Evolutionary conservation across 1,284 basidiomycete genomes (phyloP), one percentile per base, ranked within the genome.

Genomic region (Ganoderma sinense): DNA sequence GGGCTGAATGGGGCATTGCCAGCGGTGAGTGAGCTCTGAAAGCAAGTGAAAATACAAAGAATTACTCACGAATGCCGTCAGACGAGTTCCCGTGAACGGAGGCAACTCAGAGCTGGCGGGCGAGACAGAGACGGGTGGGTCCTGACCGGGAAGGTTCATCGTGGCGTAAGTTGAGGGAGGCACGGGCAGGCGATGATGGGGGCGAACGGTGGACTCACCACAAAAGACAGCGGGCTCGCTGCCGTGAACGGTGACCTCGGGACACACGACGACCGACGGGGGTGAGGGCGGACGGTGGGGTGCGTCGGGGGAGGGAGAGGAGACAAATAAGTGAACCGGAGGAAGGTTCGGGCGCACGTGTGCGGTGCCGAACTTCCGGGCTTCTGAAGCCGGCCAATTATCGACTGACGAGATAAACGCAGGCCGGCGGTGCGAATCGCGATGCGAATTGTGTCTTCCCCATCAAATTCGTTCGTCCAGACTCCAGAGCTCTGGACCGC

Each of bases 201-300:
- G 43, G 13, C 26, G 2, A 23, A 29, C 33, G 20, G 10, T 20
- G 14, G 18, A 62, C 65, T 55, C 40, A 73, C 72, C 72, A 67
- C 58, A 43, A 39, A 40, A 45, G 64, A 71, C 70, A 68, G 61
- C 68, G 40, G 53, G 68, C 43, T 14, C 65, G 64, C 62, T 69
- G 72, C 66, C 66, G 61, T 64, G 71, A 66, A 65, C 68, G 65
- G 69, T 65, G 69, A 71, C 66, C 72, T 69, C 72, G 67, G 36
- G 56, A 59, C 40, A 67, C 68, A 64, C 69, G 65, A 71, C 69
- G 70, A 45, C 70, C 64, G 53, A 51, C 48, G 66, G 65, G 69
- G 65, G 53, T 36, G 26, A n/a, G 31, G 64, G 72, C 59, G 36
- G 72, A 55, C 64, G 65, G 64, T 67, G 68, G 68, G 61, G 8